These are phyloP conservation scores for Naganishia antarctica DNA, from an alignment of 768 basidiomycete genomes.

Conservation along the genomic window DNA sequence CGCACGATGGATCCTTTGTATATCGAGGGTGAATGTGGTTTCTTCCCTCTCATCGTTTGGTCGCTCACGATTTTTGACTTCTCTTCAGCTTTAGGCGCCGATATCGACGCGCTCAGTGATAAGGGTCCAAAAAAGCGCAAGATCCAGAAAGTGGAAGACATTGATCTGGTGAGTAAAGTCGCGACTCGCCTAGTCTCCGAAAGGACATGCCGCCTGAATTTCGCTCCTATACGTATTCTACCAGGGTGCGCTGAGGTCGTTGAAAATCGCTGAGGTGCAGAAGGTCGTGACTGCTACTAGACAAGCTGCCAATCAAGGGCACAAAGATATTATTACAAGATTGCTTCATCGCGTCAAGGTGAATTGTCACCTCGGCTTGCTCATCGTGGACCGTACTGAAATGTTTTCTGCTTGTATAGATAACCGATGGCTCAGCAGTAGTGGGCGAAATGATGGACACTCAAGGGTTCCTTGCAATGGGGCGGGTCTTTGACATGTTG, in stretches of 20 bases:
- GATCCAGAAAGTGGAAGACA: not conserved
- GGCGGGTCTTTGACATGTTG: conserved; percentile 60
- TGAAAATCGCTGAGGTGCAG: conserved; percentile 73
- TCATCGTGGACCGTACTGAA: no score
- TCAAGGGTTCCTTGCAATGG: conserved; percentile 89
- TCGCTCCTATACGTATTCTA: no score
- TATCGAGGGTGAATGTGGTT: conserved; percentile 65
- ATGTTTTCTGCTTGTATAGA: conserved; percentile 53
- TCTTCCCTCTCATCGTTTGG: no score
- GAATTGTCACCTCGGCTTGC: no score
- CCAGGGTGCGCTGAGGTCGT: conserved; percentile 73
- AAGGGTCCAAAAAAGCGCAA: not conserved
- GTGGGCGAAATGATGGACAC: conserved; percentile 78
- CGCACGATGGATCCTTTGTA: conserved; percentile 90
- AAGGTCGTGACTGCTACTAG: conserved; percentile 87
- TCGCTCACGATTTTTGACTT: no score
- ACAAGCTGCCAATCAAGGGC: conserved; percentile 61
- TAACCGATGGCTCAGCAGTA: conserved; percentile 74
- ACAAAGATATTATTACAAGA: conserved; percentile 73
- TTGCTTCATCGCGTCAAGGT: conserved; percentile 81
- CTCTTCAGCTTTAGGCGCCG: not conserved
- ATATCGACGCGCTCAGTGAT: not conserved
- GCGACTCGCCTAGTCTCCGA: no score
- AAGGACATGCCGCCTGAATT: not conserved
- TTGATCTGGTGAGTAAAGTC: not conserved